Evolutionary conservation across 495 filamentous ascomycete genomes (phyloP).

Genomic region (Aspergillus bertholletiae): DNA sequence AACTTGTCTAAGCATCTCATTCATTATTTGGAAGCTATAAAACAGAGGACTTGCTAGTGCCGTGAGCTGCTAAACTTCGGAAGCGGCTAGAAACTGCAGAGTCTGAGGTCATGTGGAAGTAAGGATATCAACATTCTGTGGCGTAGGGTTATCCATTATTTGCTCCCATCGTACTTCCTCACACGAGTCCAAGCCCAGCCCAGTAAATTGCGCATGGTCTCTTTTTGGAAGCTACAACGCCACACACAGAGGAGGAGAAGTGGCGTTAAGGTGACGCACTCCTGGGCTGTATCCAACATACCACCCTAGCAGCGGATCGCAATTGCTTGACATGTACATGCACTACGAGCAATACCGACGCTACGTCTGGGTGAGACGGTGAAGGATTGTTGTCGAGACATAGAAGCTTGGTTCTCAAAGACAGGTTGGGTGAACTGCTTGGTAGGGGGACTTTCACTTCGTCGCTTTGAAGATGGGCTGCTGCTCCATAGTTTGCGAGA

Average conservation of each 20-base stretch:
- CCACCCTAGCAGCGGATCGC: neutral
- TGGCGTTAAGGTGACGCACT: neutral
- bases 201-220: neutral
- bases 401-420: neutral
- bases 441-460: slow-evolving; percentile 17
- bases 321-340: neutral
- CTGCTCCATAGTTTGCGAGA: slow-evolving; percentile 70
- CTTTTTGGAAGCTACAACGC: neutral
- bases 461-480: slow-evolving; percentile 57
- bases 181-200: neutral
- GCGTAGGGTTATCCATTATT: neutral
- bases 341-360: neutral
- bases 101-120: neutral
- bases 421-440: neutral
- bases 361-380: neutral
- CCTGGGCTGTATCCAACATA: neutral
- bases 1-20: neutral
- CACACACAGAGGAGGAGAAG: neutral
- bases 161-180: neutral
- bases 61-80: neutral
- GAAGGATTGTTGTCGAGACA: neutral
- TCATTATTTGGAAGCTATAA: neutral
- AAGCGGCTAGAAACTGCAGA: neutral
- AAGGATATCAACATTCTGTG: neutral
- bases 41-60: neutral